phyloP scores from a whole-genome alignment of 768 basidiomycete genomes.

The Saitozyma sp. region DNA sequence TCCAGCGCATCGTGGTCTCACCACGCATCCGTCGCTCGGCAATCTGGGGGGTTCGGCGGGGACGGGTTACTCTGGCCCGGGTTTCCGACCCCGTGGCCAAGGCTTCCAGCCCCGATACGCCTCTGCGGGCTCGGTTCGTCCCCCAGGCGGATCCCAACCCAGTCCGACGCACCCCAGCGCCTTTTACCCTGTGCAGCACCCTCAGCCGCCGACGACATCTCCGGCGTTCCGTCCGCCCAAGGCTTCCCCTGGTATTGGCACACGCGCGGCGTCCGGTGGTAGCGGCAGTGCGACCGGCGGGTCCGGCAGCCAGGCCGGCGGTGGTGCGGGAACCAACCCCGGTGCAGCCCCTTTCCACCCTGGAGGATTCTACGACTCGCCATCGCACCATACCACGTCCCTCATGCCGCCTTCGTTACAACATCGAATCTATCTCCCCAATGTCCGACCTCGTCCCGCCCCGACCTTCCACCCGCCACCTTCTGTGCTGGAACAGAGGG shows the following conservation, averaged over 20 bases:
- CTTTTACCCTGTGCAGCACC: conserved; percentile 29
- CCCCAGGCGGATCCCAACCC: conserved; percentile 15
- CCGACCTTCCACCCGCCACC: conserved; percentile 47
- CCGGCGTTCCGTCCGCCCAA: conserved; percentile 23
- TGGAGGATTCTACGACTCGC: neutral
- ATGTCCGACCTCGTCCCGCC: conserved; percentile 32
- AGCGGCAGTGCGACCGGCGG: too few relatives aligned
- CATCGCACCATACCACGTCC: conserved; percentile 34
- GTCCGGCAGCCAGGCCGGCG: too few relatives aligned
- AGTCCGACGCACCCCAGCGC: conserved; percentile 29
- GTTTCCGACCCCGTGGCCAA: conserved; percentile 31
- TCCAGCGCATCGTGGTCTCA: neutral
- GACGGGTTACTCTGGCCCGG: conserved; percentile 31
- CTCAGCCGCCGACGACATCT: conserved; percentile 16
- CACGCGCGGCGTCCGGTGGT: neutral
- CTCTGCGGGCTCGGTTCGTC: conserved; percentile 26
- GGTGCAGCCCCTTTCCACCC: neutral
- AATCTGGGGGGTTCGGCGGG: conserved; percentile 22
- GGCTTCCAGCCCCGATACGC: conserved; percentile 41
- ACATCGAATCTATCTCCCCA: conserved; percentile 50
- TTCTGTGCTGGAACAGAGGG: conserved; percentile 26
- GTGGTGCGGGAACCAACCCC: neutral
- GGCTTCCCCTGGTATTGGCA: conserved; percentile 5
- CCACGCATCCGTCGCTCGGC: conserved; percentile 30
- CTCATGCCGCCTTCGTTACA: conserved; percentile 51